Evolutionary conservation across 495 filamentous ascomycete species (phyloP), one percentile per base, ranked within the genome.

Genomic region (Hypoxylon cercidicola): DNA sequence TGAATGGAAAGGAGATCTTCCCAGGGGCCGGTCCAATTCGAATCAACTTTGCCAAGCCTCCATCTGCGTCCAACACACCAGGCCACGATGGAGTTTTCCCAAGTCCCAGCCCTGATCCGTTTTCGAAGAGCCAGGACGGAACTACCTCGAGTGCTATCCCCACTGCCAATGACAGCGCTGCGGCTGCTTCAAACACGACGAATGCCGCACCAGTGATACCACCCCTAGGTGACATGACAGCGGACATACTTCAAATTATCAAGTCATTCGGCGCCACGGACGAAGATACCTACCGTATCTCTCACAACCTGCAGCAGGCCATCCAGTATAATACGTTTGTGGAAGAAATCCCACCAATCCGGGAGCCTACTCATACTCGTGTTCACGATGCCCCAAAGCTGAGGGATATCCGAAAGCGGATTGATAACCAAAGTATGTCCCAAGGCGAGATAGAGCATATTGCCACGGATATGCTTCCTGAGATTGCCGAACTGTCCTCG

Each of bases 1-100:
- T 96, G 73, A 97, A 97, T 69, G 93, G 93, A 62, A 97, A 96
- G 78, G 95, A 99, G 74, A 97, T 99, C 47, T 98, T 99, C 80
- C 96, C 95, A 7, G 96, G 95, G 44, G 93, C 93, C 56, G 95
- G 96, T 13, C 93, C 95, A 11, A 90, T 97, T 41, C 83, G 93
- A 54, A 98, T 99, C 71, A 96, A 96, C 53, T 99, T 95, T 75
- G 95, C 96, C 16, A 99, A 99, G 77, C 95, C 93, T 40, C 94
- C 93, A 16, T 94, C 93, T 28, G 85, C 90, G 32, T 91, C 91
- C 55, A 88, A 87, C 37, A 95, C 96, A 9, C 93, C 94, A 39
- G 93, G 92, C 19, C 84, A 84, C 25, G 88, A 90, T 58, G 93
- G 93, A 55, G 82, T 85, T 15, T 91, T 93, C 76, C 91, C 90